Evolutionary conservation across 1,284 basidiomycete species (phyloP), one percentile per base, ranked within the genome.

Genomic region (Ustilago bromivora): DNA sequence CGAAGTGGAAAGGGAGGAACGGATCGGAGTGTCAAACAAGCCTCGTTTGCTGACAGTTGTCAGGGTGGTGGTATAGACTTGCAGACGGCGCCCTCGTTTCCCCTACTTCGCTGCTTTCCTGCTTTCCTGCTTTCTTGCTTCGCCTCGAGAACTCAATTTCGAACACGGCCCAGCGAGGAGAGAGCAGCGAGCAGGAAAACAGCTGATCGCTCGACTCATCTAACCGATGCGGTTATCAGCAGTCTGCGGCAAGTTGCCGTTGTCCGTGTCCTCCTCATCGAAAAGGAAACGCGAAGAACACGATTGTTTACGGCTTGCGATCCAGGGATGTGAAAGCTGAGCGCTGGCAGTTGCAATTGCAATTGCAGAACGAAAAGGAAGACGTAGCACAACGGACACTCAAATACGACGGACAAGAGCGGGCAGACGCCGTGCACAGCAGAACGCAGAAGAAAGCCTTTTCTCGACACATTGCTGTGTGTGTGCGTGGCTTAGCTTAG

Each of bases 11-110:
- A 53, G 32, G 51, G 35, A 19, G 52, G n/a, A 12, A 32, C 52
- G 15, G 15, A 17, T 34, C 52, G 52, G 52, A 43, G 36, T 56
- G 11, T 41, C 54, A 56, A 56, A 56, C 38, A 31, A 56, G 54
- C 54, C 54, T 40, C 54, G 13, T 40, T 11, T 51, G 49, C 35
- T 56, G 54, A 56, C 54, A 56, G 38, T 34, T 56, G 54, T 15
- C 32, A 36, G 23, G 54, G 54, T 51, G 49, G 49, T 51, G 31
- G 41, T 38, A 38, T 9, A 38, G 43, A 46, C 43, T 46, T 46
- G 43, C 43, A 46, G 43, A 19, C n/a, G 43, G 19, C n/a, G 43
- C n/a, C 7, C 43, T 23, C 43, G 43, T 19, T 19, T 46, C n/a
- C 7, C 17, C 43, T 28, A 10, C 43, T 46, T 19, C 43, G 8